phyloP scores from a whole-genome alignment of 129 eudicot genomes.

The Flaveria linearis region DNA sequence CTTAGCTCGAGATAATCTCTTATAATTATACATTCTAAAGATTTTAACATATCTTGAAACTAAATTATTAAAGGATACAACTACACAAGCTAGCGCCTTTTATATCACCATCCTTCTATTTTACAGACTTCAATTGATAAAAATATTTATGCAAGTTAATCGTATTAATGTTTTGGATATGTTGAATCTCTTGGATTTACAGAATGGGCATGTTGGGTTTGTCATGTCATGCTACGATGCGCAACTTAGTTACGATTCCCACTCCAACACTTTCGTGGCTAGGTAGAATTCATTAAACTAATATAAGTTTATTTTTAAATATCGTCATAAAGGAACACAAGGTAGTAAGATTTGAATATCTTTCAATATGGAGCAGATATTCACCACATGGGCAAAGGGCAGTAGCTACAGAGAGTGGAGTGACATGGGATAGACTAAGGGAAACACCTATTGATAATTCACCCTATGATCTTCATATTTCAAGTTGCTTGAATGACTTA shows the following conservation, averaged over 20 bases:
- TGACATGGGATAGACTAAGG: constrained; percentile 73
- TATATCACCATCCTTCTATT: not conserved
- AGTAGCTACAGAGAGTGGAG: constrained; percentile 52
- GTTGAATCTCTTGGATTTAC: constrained; percentile 26
- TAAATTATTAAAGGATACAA: not conserved
- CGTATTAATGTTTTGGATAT: not conserved
- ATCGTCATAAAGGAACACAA: not conserved
- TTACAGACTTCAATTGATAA: not conserved
- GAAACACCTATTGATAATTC: constrained; percentile 57
- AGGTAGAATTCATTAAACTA: constrained; percentile 43
- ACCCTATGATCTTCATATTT: constrained; percentile 59
- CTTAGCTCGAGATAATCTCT: not conserved
- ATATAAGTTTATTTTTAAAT: not conserved
- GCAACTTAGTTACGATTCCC: constrained; percentile 58
- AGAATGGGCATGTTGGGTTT: constrained; percentile 87
- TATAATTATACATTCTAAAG: not conserved
- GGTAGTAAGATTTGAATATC: not conserved
- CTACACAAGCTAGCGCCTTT: not conserved
- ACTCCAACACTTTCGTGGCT: constrained; percentile 72
- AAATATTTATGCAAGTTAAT: not conserved
- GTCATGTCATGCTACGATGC: constrained; percentile 82
- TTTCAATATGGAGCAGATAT: constrained; percentile 44
- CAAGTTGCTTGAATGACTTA: constrained; percentile 57
- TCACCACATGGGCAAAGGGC: constrained; percentile 78
- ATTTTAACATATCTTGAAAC: not conserved